These are phyloP conservation scores for Fagopyrum homotropicum DNA, from an alignment of 148 eudicot genomes.

Conservation along the genomic window DNA sequence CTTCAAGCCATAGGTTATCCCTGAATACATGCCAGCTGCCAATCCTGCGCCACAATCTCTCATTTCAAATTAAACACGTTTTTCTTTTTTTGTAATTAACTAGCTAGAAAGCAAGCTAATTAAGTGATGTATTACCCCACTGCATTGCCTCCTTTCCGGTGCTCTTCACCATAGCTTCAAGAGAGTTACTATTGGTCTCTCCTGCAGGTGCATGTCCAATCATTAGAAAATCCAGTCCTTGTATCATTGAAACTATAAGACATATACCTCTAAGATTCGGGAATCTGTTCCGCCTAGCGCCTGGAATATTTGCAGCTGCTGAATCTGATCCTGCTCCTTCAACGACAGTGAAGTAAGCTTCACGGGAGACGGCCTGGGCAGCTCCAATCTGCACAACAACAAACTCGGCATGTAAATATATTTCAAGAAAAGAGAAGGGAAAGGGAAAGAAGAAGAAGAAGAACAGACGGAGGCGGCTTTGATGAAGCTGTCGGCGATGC, in stretches of 20 bases:
- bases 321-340: constrained; percentile 53
- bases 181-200: constrained; percentile 53
- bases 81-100: not conserved
- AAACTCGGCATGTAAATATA: not conserved
- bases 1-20: constrained; percentile 83
- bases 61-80: not conserved
- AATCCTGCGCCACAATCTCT: constrained; percentile 36
- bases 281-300: constrained; percentile 34
- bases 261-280: constrained; percentile 62
- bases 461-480: constrained; percentile 74
- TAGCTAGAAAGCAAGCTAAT: not conserved
- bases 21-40: constrained; percentile 88
- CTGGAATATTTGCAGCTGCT: constrained; percentile 25
- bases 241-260: not conserved
- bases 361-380: constrained; percentile 80
- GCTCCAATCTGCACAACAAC: constrained; percentile 66
- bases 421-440: not conserved
- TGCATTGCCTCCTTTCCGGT: constrained; percentile 87
- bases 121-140: constrained; percentile 54
- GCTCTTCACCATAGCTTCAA: constrained; percentile 81
- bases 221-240: not conserved
- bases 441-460: not conserved
- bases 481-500: constrained; percentile 64
- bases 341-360: constrained; percentile 64
- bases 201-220: constrained; percentile 34